Evolutionary conservation across 306 rosid species (phyloP).

Genomic region (Erythrophleum fordii): DNA sequence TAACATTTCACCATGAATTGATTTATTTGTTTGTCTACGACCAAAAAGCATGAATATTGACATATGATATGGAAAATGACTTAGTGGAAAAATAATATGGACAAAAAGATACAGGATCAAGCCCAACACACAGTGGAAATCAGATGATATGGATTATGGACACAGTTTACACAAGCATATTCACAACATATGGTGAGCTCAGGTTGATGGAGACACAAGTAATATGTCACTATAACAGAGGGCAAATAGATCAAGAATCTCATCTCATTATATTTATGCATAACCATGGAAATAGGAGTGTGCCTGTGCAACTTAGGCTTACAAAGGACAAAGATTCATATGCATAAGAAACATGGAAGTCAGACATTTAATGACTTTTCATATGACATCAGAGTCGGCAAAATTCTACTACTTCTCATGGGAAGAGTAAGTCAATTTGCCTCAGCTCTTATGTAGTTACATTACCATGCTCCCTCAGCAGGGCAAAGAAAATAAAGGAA

Average conservation of each 20-base stretch:
- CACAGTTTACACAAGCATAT: neutral
- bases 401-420: neutral
- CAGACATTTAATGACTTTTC: neutral
- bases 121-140: neutral
- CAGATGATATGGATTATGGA: neutral
- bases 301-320: neutral
- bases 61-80: neutral
- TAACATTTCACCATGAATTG: neutral
- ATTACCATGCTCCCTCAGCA: too few relatives aligned
- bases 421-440: neutral
- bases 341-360: neutral
- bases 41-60: neutral
- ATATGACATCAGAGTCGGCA: neutral
- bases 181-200: neutral
- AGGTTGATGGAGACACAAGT: neutral
- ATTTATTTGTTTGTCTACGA: neutral
- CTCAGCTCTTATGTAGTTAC: neutral
- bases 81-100: neutral
- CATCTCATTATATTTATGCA: neutral
- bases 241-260: neutral
- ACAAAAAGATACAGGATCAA: neutral
- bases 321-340: neutral
- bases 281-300: neutral
- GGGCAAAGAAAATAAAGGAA: too few relatives aligned
- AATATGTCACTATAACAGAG: neutral